Base-by-base conservation (phyloP, 768 basidiomycete species). In the Suillus subaureus region DNA sequence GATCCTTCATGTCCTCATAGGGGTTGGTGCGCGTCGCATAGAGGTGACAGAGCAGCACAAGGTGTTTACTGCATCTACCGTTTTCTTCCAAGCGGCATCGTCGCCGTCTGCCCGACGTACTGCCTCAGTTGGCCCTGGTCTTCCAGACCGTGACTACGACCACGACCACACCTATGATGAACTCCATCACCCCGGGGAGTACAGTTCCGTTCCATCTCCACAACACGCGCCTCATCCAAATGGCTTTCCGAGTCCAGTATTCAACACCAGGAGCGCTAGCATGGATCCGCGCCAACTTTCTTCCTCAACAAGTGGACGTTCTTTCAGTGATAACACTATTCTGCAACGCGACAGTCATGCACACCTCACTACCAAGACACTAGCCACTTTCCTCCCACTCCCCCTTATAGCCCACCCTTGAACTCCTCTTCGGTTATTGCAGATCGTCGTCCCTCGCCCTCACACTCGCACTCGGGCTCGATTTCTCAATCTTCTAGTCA, bases 21-120 rank as follows among this genome's bases (percentile, higher is more conserved):
- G 84, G 18, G 83, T 92, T 61, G 94, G 92, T 61, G 82, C 89
- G 11, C 84, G 90, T 18, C 84, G 91, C 43, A 78, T 89, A 66
- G 93, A 97, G 37, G 81, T 93, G 16, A 84, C 80, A 33, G 95
- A 97, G 73, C 89, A 91, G 64, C 88, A 89, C 67, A 82, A 82
- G 55, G 79, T 96, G 45, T 90, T 92, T 70, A 87, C 88, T 42
- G 88, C 91, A 6, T 85, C 85, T 0, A 85, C 87, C 26, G 85
- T 88, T 6, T 89, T 92, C 75, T 98, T 97, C 78, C 83, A 84
- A 63, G 93, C 93, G 0, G 82, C 84, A 4, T 80, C 51, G 65
- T 77, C 11, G 69, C 77, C 26, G 77, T 83, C 16, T n/a, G 33
- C 62, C 33, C 68, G 66, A 54, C 69, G 69, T 9, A 66, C 71